Base-by-base conservation (phyloP, 352 stramenopile species). In the Pythium brachiatum region DNA sequence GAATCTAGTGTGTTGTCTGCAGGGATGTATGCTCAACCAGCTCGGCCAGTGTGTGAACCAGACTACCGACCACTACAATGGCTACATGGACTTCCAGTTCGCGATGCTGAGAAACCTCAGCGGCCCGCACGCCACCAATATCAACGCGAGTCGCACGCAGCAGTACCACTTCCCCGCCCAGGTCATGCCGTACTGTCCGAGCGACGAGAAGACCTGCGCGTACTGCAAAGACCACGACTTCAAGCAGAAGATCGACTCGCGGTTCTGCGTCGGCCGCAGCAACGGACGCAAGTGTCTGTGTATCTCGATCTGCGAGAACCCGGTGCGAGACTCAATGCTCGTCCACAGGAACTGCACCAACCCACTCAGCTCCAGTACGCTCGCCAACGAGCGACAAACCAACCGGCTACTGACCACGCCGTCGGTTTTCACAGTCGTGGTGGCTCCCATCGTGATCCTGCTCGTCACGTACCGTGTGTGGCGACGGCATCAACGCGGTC, bases 11-110 rank as follows among this genome's bases (percentile, higher is more conserved):
- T n/a, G n/a, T n/a, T n/a, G n/a, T n/a, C n/a, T 36, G 31, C 46
- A 67, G 60, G 60, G 60, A 16, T 67, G 60, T 20, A 67, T 67
- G 60, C 61, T 67, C 60, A 67, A 67, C 53, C 60, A 67, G 26
- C 53, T 67, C 16, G 60, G 60, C 34, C 52, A 62, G 44, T 67
- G 60, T 20, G 60, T 67, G 43, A 36, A 62, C 44, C 52, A 67
- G 44, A 16, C 15, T 3, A 21, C 47, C 36, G 60, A 67, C 29
- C 7, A 20, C 12, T 67, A 67, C 34, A 67, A 67, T 26, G 44
- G 44, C 27, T 60, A 44, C 36, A 67, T 67, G 60, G 60, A 67
- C 34, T 67, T 67, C 27, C 60, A 53, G 6, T 6, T n/a, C 20
- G 59, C 51, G 3, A 66, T 66, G 26, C 39, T 43, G 25, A 46